Base-by-base conservation (phyloP, 345 rosid genomes). In the Linum trigynum region DNA sequence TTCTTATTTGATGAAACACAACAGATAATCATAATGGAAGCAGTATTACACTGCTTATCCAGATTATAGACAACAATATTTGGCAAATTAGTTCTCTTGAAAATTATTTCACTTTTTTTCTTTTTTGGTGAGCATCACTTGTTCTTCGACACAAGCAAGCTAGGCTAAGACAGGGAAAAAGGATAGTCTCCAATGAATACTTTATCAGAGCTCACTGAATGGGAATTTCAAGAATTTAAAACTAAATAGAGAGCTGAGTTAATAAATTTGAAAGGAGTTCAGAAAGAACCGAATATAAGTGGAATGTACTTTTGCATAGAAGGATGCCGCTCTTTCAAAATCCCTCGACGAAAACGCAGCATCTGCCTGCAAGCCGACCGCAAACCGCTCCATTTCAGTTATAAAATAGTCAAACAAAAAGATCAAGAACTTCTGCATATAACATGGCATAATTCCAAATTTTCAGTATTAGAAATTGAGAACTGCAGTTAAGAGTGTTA, bases 311-410 rank as follows among this genome's bases (percentile, higher is more conserved):
- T 94, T 94, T 71, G 99, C 88, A 73, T 85, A 88, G 81, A 94
- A 94, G 45, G 99, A 91, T 75, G 97, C 89, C 66, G 97, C 97
- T 78, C 96, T 82, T 57, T 80, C 83, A 76, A 86, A 94, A 64
- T 94, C 99, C 84, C 82, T 91, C 75, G 83, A 64, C 73, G 78
- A 23, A 71, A 94, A 94, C 68, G 95, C 99, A 71, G 82, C 77
- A 81, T 94, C 99, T 67, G 96, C 99, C 99, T 94, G 88, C 85
- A 81, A 64, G 72, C 78, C 65, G 73, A 70, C 70, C 9, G 11
- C 2, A 1, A 75, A 70, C 70, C 9, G 11, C 2, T 4, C 41
- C 63, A 74, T 62, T 66, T 75, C 66, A 68, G 67, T 73, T 69
- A 76, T 11, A 76, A 55, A 69, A 10, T 55, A 5, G 51, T 42